Evolutionary conservation across 1,284 basidiomycete genomes (phyloP), one percentile per base, ranked within the genome.

Genomic region (Peniophora sp.): DNA sequence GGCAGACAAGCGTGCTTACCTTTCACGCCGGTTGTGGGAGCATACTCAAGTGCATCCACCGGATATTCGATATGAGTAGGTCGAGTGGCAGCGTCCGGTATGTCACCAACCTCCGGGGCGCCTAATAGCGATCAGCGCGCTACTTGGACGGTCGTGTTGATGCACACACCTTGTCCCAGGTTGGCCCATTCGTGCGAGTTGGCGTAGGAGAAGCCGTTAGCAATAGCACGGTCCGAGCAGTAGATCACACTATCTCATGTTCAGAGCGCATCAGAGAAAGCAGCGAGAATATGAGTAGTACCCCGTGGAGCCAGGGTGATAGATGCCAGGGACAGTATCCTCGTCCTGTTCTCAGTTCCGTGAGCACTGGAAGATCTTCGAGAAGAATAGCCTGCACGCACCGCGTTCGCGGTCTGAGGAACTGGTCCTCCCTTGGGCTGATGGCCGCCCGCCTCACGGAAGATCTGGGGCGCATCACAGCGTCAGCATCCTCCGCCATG

Each of bases 1-100:
- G 38, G 43, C 27, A 23, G 20, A 35, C 59, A 60, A 52, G 60
- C 51, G 3, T 55, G 54, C 64, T 17, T 58, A 86, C 86, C 79
- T 74, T 88, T 92, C 45, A 94, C 85, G 49, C 94, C 94, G 1
- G 92, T 91, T 2, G 93, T 96, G 0, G 95, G 93, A 1, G 91
- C 94, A 61, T 97, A 97, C 68, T 96, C 92, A 61, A 94, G 75
- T 38, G 90, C 86, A 63, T 91, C 89, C 20, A 79, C 62, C 23
- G 84, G 81, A 47, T 87, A 62, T 27, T 75, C 67, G 52, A 96
- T 77, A 47, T 72, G 71, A 3, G 75, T 74, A 1, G 86, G 85
- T 36, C 91, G 82, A 20, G 77, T 67, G 0, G 81, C 77, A 2
- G 85, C 88, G 47, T 82, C 79, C 1, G 89, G 89, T 53, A 97